phyloP scores from a whole-genome alignment of 768 basidiomycete genomes.

The Boletellus ananiceps region DNA sequence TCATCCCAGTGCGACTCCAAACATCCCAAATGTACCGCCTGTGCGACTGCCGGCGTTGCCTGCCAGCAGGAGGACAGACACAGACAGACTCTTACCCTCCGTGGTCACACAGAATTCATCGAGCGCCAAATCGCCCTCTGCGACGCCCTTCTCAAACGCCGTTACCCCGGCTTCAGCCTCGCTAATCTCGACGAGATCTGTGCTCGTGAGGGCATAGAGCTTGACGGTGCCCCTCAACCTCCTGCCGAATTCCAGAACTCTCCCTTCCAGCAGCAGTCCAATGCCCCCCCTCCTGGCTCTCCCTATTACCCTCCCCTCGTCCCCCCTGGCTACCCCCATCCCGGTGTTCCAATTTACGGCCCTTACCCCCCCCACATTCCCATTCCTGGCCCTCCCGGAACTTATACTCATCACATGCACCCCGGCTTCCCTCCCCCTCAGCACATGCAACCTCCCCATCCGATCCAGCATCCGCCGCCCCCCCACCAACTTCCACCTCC shows the following conservation, averaged over 20 bases:
- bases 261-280: slow-evolving; percentile 31
- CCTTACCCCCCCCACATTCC: slow-evolving; percentile 41
- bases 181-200: slow-evolving; percentile 62
- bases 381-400: slow-evolving; percentile 38
- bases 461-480: slow-evolving; percentile 26
- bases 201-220: slow-evolving; percentile 62
- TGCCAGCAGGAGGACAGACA: slow-evolving; percentile 90
- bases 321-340: slow-evolving; percentile 45
- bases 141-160: slow-evolving; percentile 71
- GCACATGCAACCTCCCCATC: slow-evolving; percentile 34
- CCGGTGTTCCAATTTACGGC: slow-evolving; percentile 38
- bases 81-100: slow-evolving; percentile 78
- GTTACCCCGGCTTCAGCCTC: slow-evolving; percentile 62
- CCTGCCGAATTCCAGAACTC: slow-evolving; percentile 31
- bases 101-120: slow-evolving; percentile 78
- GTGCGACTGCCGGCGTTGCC: slow-evolving; percentile 69
- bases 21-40: slow-evolving; percentile 82
- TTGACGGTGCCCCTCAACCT: slow-evolving; percentile 23
- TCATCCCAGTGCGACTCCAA: slow-evolving; percentile 78
- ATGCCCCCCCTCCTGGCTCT: slow-evolving; percentile 26
- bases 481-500: slow-evolving; percentile 22
- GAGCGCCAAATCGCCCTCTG: slow-evolving; percentile 79
- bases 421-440: slow-evolving; percentile 53
- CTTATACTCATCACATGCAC: slow-evolving; percentile 55
- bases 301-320: slow-evolving; percentile 35